Conservation (phyloP, 345 rosid genomes). For the Microcos paniculata region DNA sequence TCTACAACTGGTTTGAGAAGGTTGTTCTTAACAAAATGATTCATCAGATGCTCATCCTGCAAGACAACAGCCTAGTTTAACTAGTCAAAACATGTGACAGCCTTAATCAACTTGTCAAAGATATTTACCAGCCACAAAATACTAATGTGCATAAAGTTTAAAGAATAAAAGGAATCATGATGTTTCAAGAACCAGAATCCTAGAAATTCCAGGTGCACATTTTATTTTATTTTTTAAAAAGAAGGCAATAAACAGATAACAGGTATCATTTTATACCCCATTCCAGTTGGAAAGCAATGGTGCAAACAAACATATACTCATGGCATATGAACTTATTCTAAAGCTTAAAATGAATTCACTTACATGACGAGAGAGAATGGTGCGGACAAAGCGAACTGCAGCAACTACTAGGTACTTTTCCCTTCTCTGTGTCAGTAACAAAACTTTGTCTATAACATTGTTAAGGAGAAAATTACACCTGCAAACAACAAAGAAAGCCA, state of each 20-base stretch:
- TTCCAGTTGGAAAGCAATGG: not conserved
- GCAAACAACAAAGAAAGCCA: constrained; percentile 34
- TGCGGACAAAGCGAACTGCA: constrained; percentile 91
- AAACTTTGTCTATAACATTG: constrained; percentile 76
- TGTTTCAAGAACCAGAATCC: not conserved
- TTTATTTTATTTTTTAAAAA: too few relatives aligned
- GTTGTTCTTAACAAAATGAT: constrained; percentile 80
- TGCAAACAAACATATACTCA: not conserved
- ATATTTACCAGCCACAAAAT: not conserved
- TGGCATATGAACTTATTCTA: not conserved
- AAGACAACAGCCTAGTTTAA: constrained; percentile 9
- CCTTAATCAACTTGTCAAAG: not conserved
- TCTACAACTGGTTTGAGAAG: constrained; percentile 81
- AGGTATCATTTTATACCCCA: not conserved
- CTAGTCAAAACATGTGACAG: not conserved
- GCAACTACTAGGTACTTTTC: constrained; percentile 95
- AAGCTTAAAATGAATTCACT: constrained; percentile 34
- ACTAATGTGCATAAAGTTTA: not conserved
- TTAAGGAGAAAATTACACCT: constrained; percentile 91
- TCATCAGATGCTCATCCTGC: constrained; percentile 88
- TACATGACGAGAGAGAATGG: constrained; percentile 79
- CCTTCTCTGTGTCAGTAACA: constrained; percentile 75
- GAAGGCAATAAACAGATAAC: not conserved
- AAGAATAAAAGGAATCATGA: not conserved
- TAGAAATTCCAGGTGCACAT: not conserved